Base-by-base conservation (phyloP, 75 land plant species). In the Pinus tabuliformis region DNA sequence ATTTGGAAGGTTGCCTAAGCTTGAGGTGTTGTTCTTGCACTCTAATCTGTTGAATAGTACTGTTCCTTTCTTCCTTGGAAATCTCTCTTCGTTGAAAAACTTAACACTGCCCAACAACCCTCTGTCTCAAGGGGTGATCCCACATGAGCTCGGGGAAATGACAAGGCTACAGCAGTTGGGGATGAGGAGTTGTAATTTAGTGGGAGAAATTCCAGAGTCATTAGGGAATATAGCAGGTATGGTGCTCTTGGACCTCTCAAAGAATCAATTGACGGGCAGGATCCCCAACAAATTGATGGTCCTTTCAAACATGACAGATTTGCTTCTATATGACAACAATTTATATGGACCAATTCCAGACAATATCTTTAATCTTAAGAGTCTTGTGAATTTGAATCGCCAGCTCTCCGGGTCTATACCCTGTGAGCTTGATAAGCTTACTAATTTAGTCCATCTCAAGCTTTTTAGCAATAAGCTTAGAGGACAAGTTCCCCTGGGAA, bases 191-290 rank as follows among this genome's bases (percentile, higher is more conserved):
- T n/a, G 70, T 3, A 85, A 82, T 65, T 70, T 93, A 77, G 66
- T 79, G 4, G 95, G 92, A 2, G 59, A 73, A 36, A 93, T 93
- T 11, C 93, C 96, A 6, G 84, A 62, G 33, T 58, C 78, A 21
- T 45, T 93, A 13, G 74, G 24, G 26, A 77, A 54, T 70, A 64
- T 54, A 49, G 37, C 33, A 57, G 59, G 57, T 61, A 57, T 80
- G 56, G 77, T 30, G 26, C 59, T 17, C 5, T 21, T 75, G 42
- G 42, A 72, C 59, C 30, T 81, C 39, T 33, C 59, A 37, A 5
- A 1, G 2, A 81, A 77, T 18, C 3, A 3, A 6, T 12, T 81
- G 73, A 14, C 30, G 14, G 82, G 78, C 5, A 24, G 56, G 60
- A 18, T 81, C 4, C 52, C 82, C 16, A 45, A 6, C 30, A 59